These are phyloP conservation scores for Aureobasidium leucospermi DNA, from an alignment of 2,329 filamentous ascomycete species.

Conservation along the genomic window DNA sequence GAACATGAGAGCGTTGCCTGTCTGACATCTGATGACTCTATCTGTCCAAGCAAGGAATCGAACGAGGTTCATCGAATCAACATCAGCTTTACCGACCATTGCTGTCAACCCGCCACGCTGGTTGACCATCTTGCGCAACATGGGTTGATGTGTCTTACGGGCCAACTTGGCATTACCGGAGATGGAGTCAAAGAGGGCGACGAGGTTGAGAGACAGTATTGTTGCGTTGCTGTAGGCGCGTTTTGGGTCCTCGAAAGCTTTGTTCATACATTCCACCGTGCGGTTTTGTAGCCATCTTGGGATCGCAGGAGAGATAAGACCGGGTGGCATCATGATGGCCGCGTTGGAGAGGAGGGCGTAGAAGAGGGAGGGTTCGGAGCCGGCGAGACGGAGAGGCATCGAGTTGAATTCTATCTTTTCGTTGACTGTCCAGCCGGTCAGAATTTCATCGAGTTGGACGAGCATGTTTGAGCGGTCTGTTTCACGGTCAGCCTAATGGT, in stretches of 20 bases:
- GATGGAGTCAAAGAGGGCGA: constrained; percentile 1
- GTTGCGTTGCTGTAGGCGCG: constrained; percentile 2
- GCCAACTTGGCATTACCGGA: background rate
- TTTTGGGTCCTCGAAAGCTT: background rate
- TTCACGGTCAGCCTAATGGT: background rate
- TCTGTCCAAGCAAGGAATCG: constrained; percentile 6
- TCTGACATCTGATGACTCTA: background rate
- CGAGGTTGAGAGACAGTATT: background rate
- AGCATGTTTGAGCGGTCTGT: constrained; percentile 8
- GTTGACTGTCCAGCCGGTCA: background rate
- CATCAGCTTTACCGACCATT: background rate
- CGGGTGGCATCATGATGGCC: constrained; percentile 2
- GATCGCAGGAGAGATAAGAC: background rate
- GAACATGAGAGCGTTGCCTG: constrained; percentile 2
- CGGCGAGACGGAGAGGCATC: background rate
- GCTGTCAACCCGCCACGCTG: background rate
- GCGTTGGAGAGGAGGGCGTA: constrained; percentile 3
- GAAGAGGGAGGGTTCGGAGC: constrained; percentile 4
- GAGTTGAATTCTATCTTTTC: constrained; percentile 2
- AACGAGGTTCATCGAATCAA: background rate
- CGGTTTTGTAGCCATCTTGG: background rate
- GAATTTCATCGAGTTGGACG: constrained; percentile 5
- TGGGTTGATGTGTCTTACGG: background rate
- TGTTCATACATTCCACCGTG: background rate
- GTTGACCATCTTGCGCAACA: background rate